Conservation (phyloP, 495 filamentous ascomycete genomes). For the Trichocladium uniseriatum region DNA sequence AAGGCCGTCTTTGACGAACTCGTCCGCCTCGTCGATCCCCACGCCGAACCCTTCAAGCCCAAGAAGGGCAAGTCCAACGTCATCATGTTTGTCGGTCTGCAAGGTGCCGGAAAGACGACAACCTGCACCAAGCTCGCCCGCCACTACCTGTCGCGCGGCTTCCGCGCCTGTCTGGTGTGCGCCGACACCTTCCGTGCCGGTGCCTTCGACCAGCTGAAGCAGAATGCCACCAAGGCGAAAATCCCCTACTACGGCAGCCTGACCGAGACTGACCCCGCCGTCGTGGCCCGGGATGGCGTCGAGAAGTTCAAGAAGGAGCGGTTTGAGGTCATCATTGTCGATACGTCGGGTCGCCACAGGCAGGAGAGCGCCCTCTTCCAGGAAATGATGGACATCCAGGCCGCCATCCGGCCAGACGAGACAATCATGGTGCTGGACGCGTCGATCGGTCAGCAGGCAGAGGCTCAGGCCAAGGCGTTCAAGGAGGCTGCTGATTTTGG, state of each 20-base stretch:
- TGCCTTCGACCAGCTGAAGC: constrained; percentile 97
- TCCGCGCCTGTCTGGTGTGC: constrained; percentile 91
- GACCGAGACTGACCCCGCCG: constrained; percentile 90
- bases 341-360: constrained; percentile 87
- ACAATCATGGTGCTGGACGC: constrained; percentile 98
- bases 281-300: constrained; percentile 87
- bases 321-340: constrained; percentile 97
- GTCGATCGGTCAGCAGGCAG: constrained; percentile 90
- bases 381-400: constrained; percentile 96
- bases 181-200: constrained; percentile 98
- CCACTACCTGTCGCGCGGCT: constrained; percentile 88
- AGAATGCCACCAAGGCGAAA: constrained; percentile 97
- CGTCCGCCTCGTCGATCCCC: constrained; percentile 89
- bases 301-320: constrained; percentile 98
- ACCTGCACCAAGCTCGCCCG: constrained; percentile 95
- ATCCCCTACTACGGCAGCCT: constrained; percentile 96
- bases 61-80: constrained; percentile 94
- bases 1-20: constrained; percentile 97
- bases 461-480: constrained; percentile 91
- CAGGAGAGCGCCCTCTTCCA: constrained; percentile 93
- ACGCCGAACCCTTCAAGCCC: constrained; percentile 90
- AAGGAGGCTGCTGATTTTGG: constrained; percentile 97
- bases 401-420: constrained; percentile 85
- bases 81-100: constrained; percentile 98
- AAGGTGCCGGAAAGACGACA: constrained; percentile 95